Percentiles rank a stretch among this genome's conserved stretches.
phyloP scores from a whole-genome alignment of 179 eudicot species.

The Amaranthus tricolor region DNA sequence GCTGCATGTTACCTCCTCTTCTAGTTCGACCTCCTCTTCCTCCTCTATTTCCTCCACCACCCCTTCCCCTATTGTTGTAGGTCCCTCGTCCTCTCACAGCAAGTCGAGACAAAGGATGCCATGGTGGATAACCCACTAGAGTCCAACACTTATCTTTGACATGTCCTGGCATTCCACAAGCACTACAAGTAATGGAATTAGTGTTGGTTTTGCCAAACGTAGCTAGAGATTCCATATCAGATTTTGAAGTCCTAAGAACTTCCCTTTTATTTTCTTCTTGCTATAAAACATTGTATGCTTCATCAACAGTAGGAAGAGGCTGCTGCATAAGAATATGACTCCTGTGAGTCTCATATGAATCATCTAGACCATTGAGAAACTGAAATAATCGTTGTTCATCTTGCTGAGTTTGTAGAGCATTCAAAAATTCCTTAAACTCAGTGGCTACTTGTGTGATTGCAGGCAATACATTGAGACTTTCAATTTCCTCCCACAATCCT shows the following conservation, averaged over 20 bases:
- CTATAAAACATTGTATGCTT: not conserved
- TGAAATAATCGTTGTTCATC: too few species aligned
- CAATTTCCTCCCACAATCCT: too few species aligned
- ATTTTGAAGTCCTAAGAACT: not conserved
- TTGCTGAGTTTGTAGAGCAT: too few species aligned
- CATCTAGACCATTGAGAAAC: too few species aligned
- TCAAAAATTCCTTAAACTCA: too few species aligned
- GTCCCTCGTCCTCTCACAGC: too few species aligned
- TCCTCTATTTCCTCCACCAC: not conserved
- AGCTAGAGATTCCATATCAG: not conserved
- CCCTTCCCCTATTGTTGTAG: not conserved
- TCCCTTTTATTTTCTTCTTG: not conserved
- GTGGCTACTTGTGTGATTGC: too few species aligned
- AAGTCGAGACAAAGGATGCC: not conserved
- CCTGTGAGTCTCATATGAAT: too few species aligned
- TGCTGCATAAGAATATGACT: too few species aligned
- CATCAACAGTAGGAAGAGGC: too few species aligned
- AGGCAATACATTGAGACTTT: too few species aligned
- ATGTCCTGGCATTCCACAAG: not conserved
- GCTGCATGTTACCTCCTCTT: not conserved
- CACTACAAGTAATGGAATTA: not conserved
- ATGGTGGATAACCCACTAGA: not conserved
- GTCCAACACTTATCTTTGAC: not conserved
- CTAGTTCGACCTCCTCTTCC: not conserved
- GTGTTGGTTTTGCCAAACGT: not conserved